Evolutionary conservation across 2,329 filamentous ascomycete genomes (phyloP), one percentile per base, ranked within the genome.

Genomic region (Mycosphaerella arachidis): DNA sequence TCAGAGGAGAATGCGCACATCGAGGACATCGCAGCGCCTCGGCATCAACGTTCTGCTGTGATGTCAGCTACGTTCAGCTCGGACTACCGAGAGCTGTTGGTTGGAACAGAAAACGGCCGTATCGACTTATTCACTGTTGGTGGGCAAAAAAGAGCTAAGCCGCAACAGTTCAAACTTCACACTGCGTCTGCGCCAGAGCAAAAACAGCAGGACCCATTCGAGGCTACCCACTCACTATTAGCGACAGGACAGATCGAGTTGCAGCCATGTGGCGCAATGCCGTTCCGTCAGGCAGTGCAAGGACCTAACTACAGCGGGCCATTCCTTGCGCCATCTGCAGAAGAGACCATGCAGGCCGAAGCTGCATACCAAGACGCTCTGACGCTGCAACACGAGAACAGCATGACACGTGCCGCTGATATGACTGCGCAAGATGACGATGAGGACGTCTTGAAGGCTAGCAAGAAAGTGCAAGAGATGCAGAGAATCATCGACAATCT

Each of bases 61-160:
- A 84, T 85, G 78, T 81, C 80, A 12, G 84, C 82, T 1, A 75
- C 79, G 0, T 85, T 86, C 58, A 85, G 79, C 43, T 74, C 77
- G 0, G 84, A 87, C 65, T 77, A 77, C 40, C 78, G 79, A 4
- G 79, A 81, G 33, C 74, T 87, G 4, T 70, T 87, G 1, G 66
- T 87, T 13, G 85, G 84, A 2, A 84, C 85, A 68, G 81, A 82
- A 18, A 77, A 79, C 27, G 83, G 83, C 1, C 79, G 79, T 0
- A 69, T 86, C 27, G 81, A 83, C 60, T 66, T 86, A 0, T 74
- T 86, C 1, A 74, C 76, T 55, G 71, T 79, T 24, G 76, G 76
- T 13, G 53, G 63, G 48, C 48, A 59, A 29, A 30, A 55, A 9
- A 43, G 59, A 9, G 10, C 58, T 29, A 56, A 53, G 48, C 40